Conservation (phyloP, 805 yeast genomes). For the Yamadazyma phyllophila region DNA sequence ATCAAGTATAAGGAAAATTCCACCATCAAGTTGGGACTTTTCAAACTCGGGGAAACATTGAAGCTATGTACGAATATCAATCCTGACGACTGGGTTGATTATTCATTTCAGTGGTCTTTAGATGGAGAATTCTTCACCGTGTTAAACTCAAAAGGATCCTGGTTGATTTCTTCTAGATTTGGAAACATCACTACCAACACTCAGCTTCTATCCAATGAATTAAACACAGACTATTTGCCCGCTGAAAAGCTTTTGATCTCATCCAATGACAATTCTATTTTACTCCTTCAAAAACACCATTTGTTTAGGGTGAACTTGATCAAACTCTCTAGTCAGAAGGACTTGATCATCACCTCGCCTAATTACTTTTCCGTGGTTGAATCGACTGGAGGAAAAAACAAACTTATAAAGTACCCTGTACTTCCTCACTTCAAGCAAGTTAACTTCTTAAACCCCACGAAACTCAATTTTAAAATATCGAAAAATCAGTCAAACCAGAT, state of each 20-base stretch:
- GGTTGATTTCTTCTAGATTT: conserved; percentile 35
- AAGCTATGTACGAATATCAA: conserved; percentile 5
- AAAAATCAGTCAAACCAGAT: conserved; percentile 25
- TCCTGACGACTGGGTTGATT: not conserved
- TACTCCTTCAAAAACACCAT: conserved; percentile 17
- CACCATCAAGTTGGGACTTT: conserved; percentile 6
- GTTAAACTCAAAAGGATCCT: conserved; percentile 21
- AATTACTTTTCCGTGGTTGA: conserved; percentile 26
- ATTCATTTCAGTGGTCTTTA: conserved; percentile 29
- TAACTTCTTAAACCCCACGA: not conserved
- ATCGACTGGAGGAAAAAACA: conserved; percentile 9
- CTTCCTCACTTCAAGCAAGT: conserved; percentile 28
- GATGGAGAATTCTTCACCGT: conserved; percentile 33
- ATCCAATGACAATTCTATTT: conserved; percentile 5
- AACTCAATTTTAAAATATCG: conserved; percentile 20
- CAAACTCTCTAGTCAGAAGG: conserved; percentile 8
- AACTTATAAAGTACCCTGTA: conserved; percentile 28
- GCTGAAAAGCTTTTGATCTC: conserved; percentile 1
- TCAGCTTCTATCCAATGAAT: conserved; percentile 20
- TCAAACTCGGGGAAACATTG: conserved; percentile 16
- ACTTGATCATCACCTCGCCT: conserved; percentile 22
- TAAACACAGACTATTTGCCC: conserved; percentile 1
- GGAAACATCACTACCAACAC: conserved; percentile 33
- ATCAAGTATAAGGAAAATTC: conserved; percentile 6
- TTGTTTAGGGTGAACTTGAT: conserved; percentile 24